These are phyloP conservation scores for Taphrina wiesneri DNA, from an alignment of 1,139 yeast species.

Conservation along the genomic window DNA sequence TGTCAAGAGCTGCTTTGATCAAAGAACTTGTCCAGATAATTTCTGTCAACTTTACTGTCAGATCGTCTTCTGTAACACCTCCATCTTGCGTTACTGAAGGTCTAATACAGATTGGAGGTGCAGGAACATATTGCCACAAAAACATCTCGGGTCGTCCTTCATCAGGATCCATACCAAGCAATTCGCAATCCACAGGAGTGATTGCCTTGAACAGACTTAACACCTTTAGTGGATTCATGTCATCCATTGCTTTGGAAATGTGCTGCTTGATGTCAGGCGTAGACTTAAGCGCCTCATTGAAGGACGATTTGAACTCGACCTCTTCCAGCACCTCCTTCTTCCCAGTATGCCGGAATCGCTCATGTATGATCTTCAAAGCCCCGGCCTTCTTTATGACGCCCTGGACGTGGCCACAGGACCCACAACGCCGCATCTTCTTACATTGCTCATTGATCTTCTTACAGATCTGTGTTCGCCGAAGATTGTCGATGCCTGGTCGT, in stretches of 20 bases:
- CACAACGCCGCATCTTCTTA: slow-evolving; percentile 89
- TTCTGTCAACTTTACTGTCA: slow-evolving; percentile 93
- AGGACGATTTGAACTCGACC: slow-evolving; percentile 67
- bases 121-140: slow-evolving; percentile 95
- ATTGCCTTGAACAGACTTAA: slow-evolving; percentile 83
- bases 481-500: slow-evolving; percentile 84
- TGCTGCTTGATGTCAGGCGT: slow-evolving; percentile 88
- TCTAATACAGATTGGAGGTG: slow-evolving; percentile 98
- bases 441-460: slow-evolving; percentile 87
- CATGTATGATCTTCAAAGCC: slow-evolving; percentile 91
- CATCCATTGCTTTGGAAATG: slow-evolving; percentile 85
- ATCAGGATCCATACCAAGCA: slow-evolving; percentile 84
- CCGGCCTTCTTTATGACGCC: slow-evolving; percentile 99
- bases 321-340: slow-evolving; percentile 86
- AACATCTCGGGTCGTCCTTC: slow-evolving; percentile 97
- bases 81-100: slow-evolving; percentile 97
- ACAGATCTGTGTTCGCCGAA: slow-evolving; percentile 84
- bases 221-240: slow-evolving; percentile 88
- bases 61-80: slow-evolving; percentile 92
- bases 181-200: slow-evolving; percentile 82
- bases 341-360: slow-evolving; percentile 93
- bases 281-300: slow-evolving; percentile 71
- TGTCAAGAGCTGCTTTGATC: slow-evolving; percentile 90
- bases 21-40: slow-evolving; percentile 93
- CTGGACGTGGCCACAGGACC: slow-evolving; percentile 80